Evolutionary conservation across 2,329 filamentous ascomycete species (phyloP), one percentile per base, ranked within the genome.

Genomic region (Polychaeton citri): DNA sequence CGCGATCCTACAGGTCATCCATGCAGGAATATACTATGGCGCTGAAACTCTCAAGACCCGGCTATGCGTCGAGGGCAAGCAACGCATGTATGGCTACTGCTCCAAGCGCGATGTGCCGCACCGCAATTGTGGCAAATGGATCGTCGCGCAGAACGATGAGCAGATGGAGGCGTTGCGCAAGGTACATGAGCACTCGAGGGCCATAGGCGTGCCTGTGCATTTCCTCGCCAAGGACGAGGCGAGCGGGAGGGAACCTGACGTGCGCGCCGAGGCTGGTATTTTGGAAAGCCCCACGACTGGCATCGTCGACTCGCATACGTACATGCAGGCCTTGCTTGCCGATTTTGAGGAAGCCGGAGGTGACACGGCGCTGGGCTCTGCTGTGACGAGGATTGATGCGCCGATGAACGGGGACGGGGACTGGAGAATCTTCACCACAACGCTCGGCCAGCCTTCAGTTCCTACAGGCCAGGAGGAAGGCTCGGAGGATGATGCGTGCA

Each of bases 1-100:
- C n/a, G n/a, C n/a, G n/a, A 28, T 7, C 12, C 4, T 12, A 3
- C 35, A 76, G 73, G 88, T 96, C 37, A 92, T 98, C 49, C 90
- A 98, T 58, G 90, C 84, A 1, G 90, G 90, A 10, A 71, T 96
- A 44, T 96, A 95, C 69, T 95, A 95, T 60, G 83, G 81, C 12
- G 55, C 68, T 5, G 60, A 63, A 28, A 79, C 77, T 1, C 73
- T 95, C 36, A 98, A 98, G 62, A 85, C 87, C 1, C 63, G 64
- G 12, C 73, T 98, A 9, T 98, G 90, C 62, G 68, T 95, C 44
- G 64, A 67, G 20, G 90, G 90, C 40, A 79, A 79, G 47, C 55
- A 78, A 20, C 66, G 85, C 55, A 66, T 96, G 40, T 98, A 98
- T 61, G 69, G 66, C 3, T 73, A 93, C 30, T 95, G 88, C 64